Evolutionary conservation across 1,284 basidiomycete species (phyloP).

Genomic region (Sporisorium graminicola): DNA sequence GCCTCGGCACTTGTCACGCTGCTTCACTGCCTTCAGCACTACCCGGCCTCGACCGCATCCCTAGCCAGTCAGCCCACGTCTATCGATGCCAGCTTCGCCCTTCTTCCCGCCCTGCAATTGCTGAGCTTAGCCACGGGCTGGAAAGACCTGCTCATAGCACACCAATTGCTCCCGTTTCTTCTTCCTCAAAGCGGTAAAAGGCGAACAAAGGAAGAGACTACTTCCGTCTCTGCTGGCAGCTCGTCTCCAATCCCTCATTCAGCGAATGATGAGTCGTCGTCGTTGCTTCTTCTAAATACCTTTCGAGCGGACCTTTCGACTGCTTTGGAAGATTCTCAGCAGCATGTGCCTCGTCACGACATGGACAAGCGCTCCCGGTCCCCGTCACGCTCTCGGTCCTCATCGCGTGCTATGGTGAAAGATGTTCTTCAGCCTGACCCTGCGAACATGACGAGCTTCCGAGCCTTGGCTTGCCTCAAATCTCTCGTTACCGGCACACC

Average conservation of each 20-base stretch:
- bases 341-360: neutral
- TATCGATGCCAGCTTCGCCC: slow-evolving; percentile 40
- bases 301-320: slow-evolving; percentile 30
- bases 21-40: slow-evolving; percentile 42
- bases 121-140: slow-evolving; percentile 34
- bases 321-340: slow-evolving; percentile 6
- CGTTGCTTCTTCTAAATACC: slow-evolving; percentile 51
- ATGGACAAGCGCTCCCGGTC: neutral
- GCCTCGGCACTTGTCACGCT: slow-evolving; percentile 30
- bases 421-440: neutral
- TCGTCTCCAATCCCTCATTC: neutral
- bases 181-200: neutral
- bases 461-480: slow-evolving; percentile 20
- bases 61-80: neutral
- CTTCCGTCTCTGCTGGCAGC: neutral
- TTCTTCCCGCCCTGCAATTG: slow-evolving; percentile 48
- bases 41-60: slow-evolving; percentile 18
- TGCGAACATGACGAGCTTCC: neutral
- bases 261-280: slow-evolving; percentile 16
- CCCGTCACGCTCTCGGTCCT: slow-evolving; percentile 14
- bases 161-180: slow-evolving; percentile 34
- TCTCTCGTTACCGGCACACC: slow-evolving; percentile 31
- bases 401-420: neutral
- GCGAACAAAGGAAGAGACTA: neutral
- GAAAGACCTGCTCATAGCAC: slow-evolving; percentile 37